A percentile compares a stretch with the other conserved stretches of the same genome.
Conservation (phyloP, 768 basidiomycete species). For the Sporobolomyces phaffii region DNA sequence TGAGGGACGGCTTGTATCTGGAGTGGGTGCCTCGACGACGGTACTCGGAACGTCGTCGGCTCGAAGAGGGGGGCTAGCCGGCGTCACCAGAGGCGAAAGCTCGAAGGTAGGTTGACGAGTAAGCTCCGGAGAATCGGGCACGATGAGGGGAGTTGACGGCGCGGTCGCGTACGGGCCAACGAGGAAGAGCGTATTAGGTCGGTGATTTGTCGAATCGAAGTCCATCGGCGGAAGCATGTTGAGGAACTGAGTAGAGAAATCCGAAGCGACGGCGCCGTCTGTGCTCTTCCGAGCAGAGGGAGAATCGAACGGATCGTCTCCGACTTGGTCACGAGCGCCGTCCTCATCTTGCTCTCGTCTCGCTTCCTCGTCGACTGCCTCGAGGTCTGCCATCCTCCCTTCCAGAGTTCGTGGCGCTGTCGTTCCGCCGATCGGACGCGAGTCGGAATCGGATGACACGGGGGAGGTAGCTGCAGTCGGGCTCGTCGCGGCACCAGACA, state of each 20-base stretch:
- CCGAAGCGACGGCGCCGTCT: background rate
- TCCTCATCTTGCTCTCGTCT: background rate
- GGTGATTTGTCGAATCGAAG: background rate
- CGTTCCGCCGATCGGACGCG: no score
- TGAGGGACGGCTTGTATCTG: background rate
- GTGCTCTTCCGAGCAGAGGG: background rate
- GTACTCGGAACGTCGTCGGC: background rate
- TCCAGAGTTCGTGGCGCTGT: no score
- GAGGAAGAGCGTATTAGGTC: constrained; percentile 22
- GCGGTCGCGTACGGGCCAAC: constrained; percentile 25
- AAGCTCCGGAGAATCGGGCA: background rate
- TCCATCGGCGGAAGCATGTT: constrained; percentile 8
- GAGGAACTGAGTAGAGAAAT: background rate
- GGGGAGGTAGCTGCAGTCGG: constrained; percentile 13
- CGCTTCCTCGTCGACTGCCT: background rate
- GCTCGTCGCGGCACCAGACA: background rate
- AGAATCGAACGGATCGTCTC: background rate
- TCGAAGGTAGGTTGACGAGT: background rate
- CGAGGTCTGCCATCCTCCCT: no score
- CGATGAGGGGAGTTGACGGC: constrained; percentile 7
- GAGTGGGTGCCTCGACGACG: constrained; percentile 9
- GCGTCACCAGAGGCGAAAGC: background rate
- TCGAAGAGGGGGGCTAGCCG: background rate
- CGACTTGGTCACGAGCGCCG: background rate
- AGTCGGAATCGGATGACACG: background rate